Base-by-base conservation (phyloP, 2,329 filamentous ascomycete genomes). In the Cladosporium colombiae region DNA sequence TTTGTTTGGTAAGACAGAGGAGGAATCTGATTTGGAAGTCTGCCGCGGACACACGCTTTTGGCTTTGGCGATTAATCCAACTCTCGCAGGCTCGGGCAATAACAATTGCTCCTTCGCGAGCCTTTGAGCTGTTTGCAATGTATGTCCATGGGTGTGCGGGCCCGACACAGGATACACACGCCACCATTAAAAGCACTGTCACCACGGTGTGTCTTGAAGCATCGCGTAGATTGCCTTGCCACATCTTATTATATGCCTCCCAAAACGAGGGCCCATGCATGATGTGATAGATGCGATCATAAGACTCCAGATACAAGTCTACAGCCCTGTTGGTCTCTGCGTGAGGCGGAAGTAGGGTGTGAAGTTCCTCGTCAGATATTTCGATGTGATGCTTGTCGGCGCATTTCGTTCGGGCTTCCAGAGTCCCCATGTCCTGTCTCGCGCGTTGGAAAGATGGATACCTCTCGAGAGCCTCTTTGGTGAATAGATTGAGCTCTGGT, bases 231-330 rank as follows among this genome's bases (percentile, higher is more conserved):
- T 49, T 50, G n/a, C 13, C 11, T 14, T 27, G 37, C 84, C 84
- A 86, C 67, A 82, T 83, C 0, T 62, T 72, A 3, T 75, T 66
- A 68, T 86, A 87, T 8, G 85, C 81, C 23, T 75, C 68, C 78
- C 79, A 80, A 66, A 87, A 88, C 0, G 79, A 81, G 0, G 84
- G 84, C 5, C 77, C 72, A 64, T 88, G 85, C 0, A 88, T 71
- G 53, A 88, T 82, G 3, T 84, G 81, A 61, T 85, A 81, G 0
- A 79, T 78, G 1, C 78, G 80, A 66, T 86, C 85, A 65, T 84
- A 86, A 0, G 75, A 81, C 2, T 73, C 72, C 52, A 86, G 80
- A 72, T 88, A 88, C 0, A 82, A 68, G 1, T 71, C 65, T 7
- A 79, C 77, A 72, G 83, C 78, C 14, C 69, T 44, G 65, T 86